Base-by-base conservation (phyloP, 1,139 yeast species). In the Hansenula sp. region DNA sequence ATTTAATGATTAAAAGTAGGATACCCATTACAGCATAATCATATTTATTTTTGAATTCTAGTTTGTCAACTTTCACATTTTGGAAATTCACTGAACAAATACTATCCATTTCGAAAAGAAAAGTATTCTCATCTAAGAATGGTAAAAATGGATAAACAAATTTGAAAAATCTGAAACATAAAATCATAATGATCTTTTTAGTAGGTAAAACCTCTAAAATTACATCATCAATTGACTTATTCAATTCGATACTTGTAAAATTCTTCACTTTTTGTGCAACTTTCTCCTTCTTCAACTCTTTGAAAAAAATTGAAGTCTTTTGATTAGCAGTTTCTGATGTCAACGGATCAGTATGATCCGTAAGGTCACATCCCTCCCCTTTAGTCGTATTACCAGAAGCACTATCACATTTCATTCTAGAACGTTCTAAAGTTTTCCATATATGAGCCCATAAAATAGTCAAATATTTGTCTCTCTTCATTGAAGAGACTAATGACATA, bases 131-230 rank as follows among this genome's bases (percentile, higher is more conserved):
- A 49, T 77, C 80, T 30, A 78, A 34, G 40, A 68, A 64, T 5
- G 83, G 81, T 39, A 68, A 50, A 36, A 69, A 64, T 2, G 77
- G 74, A 47, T 76, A 77, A 9, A 74, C 64, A 32, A 61, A 60
- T 3, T 58, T 55, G 58, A 77, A 77, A 49, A 67, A 77, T 30
- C 77, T 56, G 24, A 68, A 59, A 15, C 72, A 54, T 4, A 72
- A 60, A 24, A 66, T 47, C 79, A 79, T 73, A 4, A 74, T 51
- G 2, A 63, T 67, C 40, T 60, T 67, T 40, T 60, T 67, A 5
- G 57, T 55, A 0, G 84, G 83, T 33, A 77, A 54, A 2, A 65
- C 63, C 19, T 63, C 33, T 13, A 50, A n/a, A 12, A 56, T 47
- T 18, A 47, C 17, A 0, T 44, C 44, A 10, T 50, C 47, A 16